These are phyloP conservation scores for Leishmania tropica DNA, from an alignment of 208 protist species.

Conservation along the genomic window DNA sequence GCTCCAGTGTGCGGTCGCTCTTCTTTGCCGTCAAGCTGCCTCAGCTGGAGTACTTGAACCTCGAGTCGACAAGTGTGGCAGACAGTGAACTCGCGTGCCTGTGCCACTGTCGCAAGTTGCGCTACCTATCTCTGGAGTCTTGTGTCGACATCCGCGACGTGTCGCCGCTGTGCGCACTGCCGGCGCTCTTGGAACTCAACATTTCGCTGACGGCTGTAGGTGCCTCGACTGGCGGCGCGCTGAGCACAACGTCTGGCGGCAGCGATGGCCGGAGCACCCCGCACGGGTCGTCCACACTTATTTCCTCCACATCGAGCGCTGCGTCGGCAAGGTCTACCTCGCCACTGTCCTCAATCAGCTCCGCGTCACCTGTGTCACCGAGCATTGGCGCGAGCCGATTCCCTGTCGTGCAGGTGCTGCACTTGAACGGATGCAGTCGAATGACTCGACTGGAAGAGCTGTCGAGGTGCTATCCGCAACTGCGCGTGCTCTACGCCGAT, in stretches of 20 bases:
- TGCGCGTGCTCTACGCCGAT: slow-evolving; percentile 32
- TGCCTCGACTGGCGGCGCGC: not conserved
- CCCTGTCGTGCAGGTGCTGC: slow-evolving; percentile 38
- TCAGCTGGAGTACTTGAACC: slow-evolving; percentile 46
- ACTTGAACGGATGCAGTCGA: slow-evolving; percentile 50
- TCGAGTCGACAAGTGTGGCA: slow-evolving; percentile 49
- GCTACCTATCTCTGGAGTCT: slow-evolving; percentile 48
- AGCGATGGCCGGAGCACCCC: slow-evolving; percentile 8
- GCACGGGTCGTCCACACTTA: not conserved
- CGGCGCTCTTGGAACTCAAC: slow-evolving; percentile 52
- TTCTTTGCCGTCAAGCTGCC: slow-evolving; percentile 31
- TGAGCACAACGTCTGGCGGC: not conserved
- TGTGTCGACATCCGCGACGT: slow-evolving; percentile 52
- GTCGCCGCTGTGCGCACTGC: slow-evolving; percentile 27
- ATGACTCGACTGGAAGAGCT: slow-evolving; percentile 39
- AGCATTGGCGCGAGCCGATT: slow-evolving; percentile 6
- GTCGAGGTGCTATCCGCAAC: slow-evolving; percentile 12
- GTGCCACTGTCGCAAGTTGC: slow-evolving; percentile 26
- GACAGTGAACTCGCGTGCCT: slow-evolving; percentile 42
- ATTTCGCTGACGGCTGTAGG: slow-evolving; percentile 33
- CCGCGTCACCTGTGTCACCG: slow-evolving; percentile 17
- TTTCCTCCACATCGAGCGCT: slow-evolving; percentile 3
- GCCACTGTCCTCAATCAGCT: not conserved
- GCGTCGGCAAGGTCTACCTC: not conserved
- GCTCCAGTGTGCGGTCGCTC: slow-evolving; percentile 31